Evolutionary conservation across 768 basidiomycete species (phyloP).

Genomic region (Solioccasus polychromus): DNA sequence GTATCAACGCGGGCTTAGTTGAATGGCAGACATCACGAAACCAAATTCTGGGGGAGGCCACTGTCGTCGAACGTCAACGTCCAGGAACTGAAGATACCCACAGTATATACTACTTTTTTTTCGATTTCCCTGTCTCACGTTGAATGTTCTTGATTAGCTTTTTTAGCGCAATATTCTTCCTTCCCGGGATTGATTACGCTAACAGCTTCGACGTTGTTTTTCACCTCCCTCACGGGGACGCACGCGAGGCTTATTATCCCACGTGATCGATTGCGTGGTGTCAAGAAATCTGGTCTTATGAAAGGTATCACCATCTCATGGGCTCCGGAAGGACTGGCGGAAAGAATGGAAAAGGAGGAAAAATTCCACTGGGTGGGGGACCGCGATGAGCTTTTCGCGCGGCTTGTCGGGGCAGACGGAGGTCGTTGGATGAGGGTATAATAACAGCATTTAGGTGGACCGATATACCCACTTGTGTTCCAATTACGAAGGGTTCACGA

Average conservation of each 20-base stretch:
- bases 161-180: conserved; percentile 55
- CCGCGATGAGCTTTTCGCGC: conserved; percentile 65
- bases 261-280: conserved; percentile 45
- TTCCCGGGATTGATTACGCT: conserved; percentile 60
- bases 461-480: conserved; percentile 12
- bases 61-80: background rate
- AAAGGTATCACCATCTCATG: conserved; percentile 53
- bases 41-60: background rate
- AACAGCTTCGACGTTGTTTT: conserved; percentile 45
- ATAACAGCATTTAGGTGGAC: conserved; percentile 11
- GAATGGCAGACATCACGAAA: conserved; percentile 10
- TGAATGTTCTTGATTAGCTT: conserved; percentile 39
- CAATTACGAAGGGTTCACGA: conserved; percentile 5
- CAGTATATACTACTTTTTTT: conserved; percentile 33
- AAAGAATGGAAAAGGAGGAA: conserved; percentile 43
- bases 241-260: conserved; percentile 46
- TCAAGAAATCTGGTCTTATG: conserved; percentile 55
- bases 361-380: conserved; percentile 58
- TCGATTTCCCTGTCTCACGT: background rate
- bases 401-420: conserved; percentile 53
- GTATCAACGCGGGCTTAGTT: background rate
- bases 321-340: conserved; percentile 26
- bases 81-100: conserved; percentile 24
- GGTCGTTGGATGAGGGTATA: conserved; percentile 48
- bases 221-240: conserved; percentile 51